phyloP scores from a whole-genome alignment of 306 rosid genomes.

The Elaeagnus macrophylla region DNA sequence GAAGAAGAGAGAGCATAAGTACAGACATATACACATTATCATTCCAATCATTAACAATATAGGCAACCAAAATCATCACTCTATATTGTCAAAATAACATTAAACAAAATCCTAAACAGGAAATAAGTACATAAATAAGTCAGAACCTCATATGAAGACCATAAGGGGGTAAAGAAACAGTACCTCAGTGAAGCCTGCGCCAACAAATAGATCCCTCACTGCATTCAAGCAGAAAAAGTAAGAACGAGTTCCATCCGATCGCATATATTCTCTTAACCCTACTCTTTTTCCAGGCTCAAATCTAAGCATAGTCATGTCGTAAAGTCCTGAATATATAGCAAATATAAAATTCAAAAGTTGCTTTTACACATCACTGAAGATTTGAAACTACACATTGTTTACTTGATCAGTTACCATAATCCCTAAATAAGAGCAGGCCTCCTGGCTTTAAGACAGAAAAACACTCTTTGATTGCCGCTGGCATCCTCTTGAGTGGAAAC shows the following conservation, averaged over 20 bases:
- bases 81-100: conserved; percentile 4
- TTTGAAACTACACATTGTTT: conserved; percentile 1
- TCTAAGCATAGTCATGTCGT: conserved; percentile 96
- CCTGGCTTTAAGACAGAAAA: conserved; percentile 72
- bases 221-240: conserved; percentile 78
- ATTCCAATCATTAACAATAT: too few relatives aligned
- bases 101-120: too few relatives aligned
- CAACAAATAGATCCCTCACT: conserved; percentile 51
- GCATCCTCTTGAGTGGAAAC: conserved; percentile 60
- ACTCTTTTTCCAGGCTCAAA: conserved; percentile 52
- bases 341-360: conserved; percentile 2
- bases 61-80: background rate
- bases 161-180: conserved; percentile 4
- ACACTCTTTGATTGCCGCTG: conserved; percentile 58
- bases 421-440: conserved; percentile 82
- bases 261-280: conserved; percentile 68
- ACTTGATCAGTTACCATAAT: conserved; percentile 56
- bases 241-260: conserved; percentile 79
- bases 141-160: background rate
- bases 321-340: conserved; percentile 55
- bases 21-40: too few relatives aligned
- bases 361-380: background rate
- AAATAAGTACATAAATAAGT: background rate
- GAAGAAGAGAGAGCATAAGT: too few relatives aligned
- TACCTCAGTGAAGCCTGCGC: conserved; percentile 89